These are phyloP conservation scores for Fusarium secorum DNA, from an alignment of 2,329 filamentous ascomycete species.

Conservation along the genomic window DNA sequence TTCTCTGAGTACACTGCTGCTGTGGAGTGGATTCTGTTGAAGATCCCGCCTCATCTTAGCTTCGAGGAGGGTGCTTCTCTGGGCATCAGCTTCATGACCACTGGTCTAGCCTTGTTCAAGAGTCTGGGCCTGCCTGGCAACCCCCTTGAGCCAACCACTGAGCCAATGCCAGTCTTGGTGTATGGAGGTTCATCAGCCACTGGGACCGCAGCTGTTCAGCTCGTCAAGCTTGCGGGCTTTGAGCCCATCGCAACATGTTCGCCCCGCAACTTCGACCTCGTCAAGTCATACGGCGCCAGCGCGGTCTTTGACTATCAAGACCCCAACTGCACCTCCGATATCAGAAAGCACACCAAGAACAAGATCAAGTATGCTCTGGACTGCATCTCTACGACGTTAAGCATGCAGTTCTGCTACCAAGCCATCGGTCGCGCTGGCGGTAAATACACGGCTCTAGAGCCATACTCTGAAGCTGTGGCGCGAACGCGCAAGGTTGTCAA, in stretches of 20 bases:
- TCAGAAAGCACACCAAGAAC: neutral
- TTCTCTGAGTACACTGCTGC: conserved; percentile 51
- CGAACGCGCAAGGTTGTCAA: neutral
- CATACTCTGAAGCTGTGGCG: neutral
- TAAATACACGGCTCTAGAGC: neutral
- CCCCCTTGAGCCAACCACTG: neutral
- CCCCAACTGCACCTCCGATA: fast-evolving
- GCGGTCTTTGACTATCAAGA: conserved; percentile 11
- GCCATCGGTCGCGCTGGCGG: neutral
- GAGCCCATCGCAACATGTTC: conserved; percentile 3
- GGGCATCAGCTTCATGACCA: conserved; percentile 53
- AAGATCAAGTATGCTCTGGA: neutral
- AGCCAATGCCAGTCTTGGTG: neutral
- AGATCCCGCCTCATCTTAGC: conserved; percentile 49
- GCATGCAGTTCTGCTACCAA: neutral
- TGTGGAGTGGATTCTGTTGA: conserved; percentile 51
- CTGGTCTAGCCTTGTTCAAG: conserved; percentile 57
- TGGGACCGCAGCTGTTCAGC: neutral
- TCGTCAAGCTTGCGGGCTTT: neutral
- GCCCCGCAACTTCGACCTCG: conserved; percentile 6
- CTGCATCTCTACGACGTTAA: neutral
- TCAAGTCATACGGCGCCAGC: conserved; percentile 14
- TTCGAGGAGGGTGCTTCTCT: conserved; percentile 57
- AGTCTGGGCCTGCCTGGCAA: conserved; percentile 40
- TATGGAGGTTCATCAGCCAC: conserved; percentile 16